A percentile compares a stretch with the other conserved stretches of the same genome.
Evolutionary conservation across 495 filamentous ascomycete species (phyloP).

Genomic region (Penicillium pancosmium): DNA sequence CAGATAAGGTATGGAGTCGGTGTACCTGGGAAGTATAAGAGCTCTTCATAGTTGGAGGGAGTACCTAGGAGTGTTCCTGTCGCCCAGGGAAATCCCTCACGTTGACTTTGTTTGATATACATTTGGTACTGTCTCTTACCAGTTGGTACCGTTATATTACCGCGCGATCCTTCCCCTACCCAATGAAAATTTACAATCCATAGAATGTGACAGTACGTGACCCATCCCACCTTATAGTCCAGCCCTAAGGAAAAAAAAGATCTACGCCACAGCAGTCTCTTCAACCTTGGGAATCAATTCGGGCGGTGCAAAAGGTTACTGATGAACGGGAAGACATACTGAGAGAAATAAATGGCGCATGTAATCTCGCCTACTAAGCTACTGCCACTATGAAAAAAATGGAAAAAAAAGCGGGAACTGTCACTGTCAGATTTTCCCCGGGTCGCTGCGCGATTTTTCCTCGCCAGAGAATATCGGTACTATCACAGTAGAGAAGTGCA

Average conservation of each 20-base stretch:
- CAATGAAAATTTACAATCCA: constrained; percentile 18
- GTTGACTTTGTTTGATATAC: constrained; percentile 13
- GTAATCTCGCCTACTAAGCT: constrained; percentile 4
- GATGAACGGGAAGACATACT: too few species aligned
- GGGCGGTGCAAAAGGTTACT: constrained; percentile 1
- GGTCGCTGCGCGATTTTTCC: constrained; percentile 32
- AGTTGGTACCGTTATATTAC: constrained; percentile 19
- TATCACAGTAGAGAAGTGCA: too few species aligned
- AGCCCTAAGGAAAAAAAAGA: constrained; percentile 18
- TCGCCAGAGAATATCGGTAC: constrained; percentile 12
- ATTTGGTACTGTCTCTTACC: background rate
- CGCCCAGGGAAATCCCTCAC: too few species aligned
- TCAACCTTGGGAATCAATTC: constrained; percentile 1
- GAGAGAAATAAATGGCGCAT: constrained; percentile 21
- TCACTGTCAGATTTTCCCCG: constrained; percentile 7
- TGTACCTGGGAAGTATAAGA: background rate
- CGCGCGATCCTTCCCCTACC: background rate
- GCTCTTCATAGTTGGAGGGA: too few species aligned
- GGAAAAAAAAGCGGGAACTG: constrained; percentile 4
- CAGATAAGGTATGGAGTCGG: background rate
- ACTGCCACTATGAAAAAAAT: background rate
- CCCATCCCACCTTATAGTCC: constrained; percentile 1
- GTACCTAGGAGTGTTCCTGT: too few species aligned
- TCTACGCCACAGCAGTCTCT: background rate
- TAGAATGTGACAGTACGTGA: constrained; percentile 17